phyloP scores from a whole-genome alignment of 2,329 filamentous ascomycete species.

The Dothideomycetidae sp. region DNA sequence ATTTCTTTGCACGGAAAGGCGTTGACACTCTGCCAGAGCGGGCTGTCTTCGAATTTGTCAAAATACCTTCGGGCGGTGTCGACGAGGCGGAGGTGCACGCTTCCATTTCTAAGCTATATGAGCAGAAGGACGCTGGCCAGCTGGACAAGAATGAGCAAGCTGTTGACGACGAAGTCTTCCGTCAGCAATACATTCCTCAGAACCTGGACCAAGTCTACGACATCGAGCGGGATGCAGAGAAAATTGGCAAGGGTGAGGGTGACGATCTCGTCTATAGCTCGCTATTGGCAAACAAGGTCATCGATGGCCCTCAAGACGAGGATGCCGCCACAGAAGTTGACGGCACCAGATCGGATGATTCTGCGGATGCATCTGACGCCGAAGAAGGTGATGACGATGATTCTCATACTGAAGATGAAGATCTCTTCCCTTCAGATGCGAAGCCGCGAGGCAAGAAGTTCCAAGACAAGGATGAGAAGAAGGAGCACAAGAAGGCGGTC shows the following conservation, averaged over 20 bases:
- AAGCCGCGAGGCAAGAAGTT: conserved; percentile 68
- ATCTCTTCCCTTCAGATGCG: conserved; percentile 35
- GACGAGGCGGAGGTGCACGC: conserved; percentile 48
- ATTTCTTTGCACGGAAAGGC: conserved; percentile 79
- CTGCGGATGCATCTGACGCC: conserved; percentile 13
- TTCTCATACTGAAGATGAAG: conserved; percentile 36
- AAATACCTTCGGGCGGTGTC: conserved; percentile 42
- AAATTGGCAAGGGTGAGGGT: conserved; percentile 57
- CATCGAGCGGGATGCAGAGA: conserved; percentile 76
- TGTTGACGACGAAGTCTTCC: conserved; percentile 81
- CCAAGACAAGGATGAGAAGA: conserved; percentile 83
- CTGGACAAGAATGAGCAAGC: conserved; percentile 46
- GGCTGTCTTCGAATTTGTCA: conserved; percentile 73
- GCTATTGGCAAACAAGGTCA: conserved; percentile 58
- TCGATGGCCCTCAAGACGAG: conserved; percentile 16
- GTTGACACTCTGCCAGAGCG: conserved; percentile 71
- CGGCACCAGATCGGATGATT: no score
- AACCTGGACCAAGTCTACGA: conserved; percentile 94
- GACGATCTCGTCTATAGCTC: conserved; percentile 73
- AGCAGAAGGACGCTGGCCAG: conserved; percentile 36
- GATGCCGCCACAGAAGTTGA: conserved; percentile 11
- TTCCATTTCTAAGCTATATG: conserved; percentile 53
- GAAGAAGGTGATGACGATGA: conserved; percentile 21
- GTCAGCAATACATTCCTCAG: conserved; percentile 92
- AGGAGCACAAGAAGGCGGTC: conserved; percentile 74